Evolutionary conservation across 306 rosid species (phyloP), one percentile per base, ranked within the genome.

Genomic region (Trifolium repens): DNA sequence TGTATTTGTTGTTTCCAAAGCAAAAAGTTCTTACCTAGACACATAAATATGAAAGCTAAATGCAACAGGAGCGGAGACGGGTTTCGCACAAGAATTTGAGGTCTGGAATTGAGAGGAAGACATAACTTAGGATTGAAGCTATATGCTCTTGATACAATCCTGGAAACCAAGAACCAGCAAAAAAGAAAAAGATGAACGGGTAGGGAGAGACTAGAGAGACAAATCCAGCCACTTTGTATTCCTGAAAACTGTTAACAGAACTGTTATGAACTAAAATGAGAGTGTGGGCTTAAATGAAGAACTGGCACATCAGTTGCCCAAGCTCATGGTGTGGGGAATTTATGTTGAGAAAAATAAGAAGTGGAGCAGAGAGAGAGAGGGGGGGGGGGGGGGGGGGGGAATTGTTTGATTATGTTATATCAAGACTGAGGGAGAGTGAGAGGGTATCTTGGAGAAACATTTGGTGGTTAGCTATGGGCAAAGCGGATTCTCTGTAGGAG

Each of bases 1-100:
- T 49, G 54, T 50, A 50, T n/a, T 50, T 52, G n/a, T 50, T 50
- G 57, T 50, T 50, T 50, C 24, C 24, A 50, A 50, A 50, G 57
- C 57, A n/a, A 50, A 16, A 52, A 7, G 26, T 2, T 52, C 24
- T 52, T 10, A 16, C 8, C 58, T 16, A 16, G 11, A 52, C 26
- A n/a, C 58, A 16, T 52, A 22, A 19, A n/a, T n/a, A 50, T 2
- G 11, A 16, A n/a, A 6, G 57, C 2, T 50, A 50, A 50, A 50
- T 50, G 22, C 55, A 50, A 50, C 55, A 50, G 22, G 55, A 15
- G 55, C 55, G 8, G 22, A 47, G 17, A 50, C 8, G 22, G 55
- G 22, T 2, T 50, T 50, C 57, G 15, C 57, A 50, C 9, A 50
- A 50, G 57, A 50, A 17, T 50, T 50, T 50, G 57, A 50, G 57